Evolutionary conservation across 768 basidiomycete species (phyloP).

Genomic region (Sistotremastrum niveocremeum): DNA sequence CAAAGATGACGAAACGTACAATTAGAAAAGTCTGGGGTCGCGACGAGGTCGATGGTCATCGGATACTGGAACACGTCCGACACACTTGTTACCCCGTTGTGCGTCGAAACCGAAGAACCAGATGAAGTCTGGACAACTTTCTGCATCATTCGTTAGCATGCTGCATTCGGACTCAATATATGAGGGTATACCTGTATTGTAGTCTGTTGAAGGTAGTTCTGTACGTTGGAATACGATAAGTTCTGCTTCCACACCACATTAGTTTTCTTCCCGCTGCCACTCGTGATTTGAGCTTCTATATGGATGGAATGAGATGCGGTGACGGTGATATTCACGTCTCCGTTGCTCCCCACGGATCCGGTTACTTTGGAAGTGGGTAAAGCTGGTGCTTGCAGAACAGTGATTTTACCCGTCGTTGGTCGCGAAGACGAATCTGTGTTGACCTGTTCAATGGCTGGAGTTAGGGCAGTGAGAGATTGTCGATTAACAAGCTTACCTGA

Average conservation of each 20-base stretch:
- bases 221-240: slow-evolving; percentile 45
- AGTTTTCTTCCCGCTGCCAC: slow-evolving; percentile 45
- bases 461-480: not conserved
- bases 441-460: slow-evolving; percentile 19
- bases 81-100: slow-evolving; percentile 30
- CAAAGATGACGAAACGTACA: slow-evolving; percentile 12
- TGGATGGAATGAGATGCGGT: slow-evolving; percentile 40
- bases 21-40: slow-evolving; percentile 19
- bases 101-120: slow-evolving; percentile 34
- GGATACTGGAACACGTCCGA: slow-evolving; percentile 44
- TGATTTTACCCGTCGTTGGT: slow-evolving; percentile 59
- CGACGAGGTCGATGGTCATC: slow-evolving; percentile 26
- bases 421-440: slow-evolving; percentile 46
- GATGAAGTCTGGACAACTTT: slow-evolving; percentile 35
- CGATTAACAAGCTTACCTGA: slow-evolving; percentile 21
- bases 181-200: slow-evolving; percentile 20
- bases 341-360: slow-evolving; percentile 25
- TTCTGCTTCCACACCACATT: slow-evolving; percentile 50
- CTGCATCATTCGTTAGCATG: slow-evolving; percentile 15
- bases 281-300: slow-evolving; percentile 47
- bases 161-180: not conserved
- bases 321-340: slow-evolving; percentile 49
- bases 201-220: slow-evolving; percentile 41
- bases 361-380: slow-evolving; percentile 40
- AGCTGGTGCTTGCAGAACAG: slow-evolving; percentile 37